Percentiles rank a stretch among this genome's conserved stretches.
Conservation (phyloP, 2,329 filamentous ascomycete species). For the Exophiala viscosa region DNA sequence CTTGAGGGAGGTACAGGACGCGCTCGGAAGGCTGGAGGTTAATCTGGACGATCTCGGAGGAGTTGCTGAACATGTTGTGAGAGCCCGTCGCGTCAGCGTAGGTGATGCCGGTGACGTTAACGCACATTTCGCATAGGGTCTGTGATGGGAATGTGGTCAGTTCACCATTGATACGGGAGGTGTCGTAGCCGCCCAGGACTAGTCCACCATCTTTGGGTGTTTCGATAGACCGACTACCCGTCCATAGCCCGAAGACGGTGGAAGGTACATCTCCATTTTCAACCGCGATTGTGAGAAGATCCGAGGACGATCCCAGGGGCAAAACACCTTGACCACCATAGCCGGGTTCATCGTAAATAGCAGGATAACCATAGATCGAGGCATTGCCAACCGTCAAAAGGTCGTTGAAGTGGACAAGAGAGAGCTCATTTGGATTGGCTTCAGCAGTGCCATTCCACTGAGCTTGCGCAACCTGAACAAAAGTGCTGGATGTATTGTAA, state of each 20-base stretch:
- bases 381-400: slow-evolving; percentile 20
- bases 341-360: slow-evolving; percentile 23
- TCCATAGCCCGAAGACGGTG: slow-evolving; percentile 22
- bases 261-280: slow-evolving; percentile 19
- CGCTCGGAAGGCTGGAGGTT: slow-evolving; percentile 22
- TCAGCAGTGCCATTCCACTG: slow-evolving; percentile 23
- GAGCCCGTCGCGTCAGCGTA: slow-evolving; percentile 14
- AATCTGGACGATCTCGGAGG: slow-evolving; percentile 17
- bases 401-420: slow-evolving; percentile 26
- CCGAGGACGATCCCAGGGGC: slow-evolving; percentile 20
- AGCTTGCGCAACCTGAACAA: slow-evolving; percentile 15
- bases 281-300: slow-evolving; percentile 20
- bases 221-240: slow-evolving; percentile 22
- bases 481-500: slow-evolving; percentile 15
- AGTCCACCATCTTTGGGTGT: slow-evolving; percentile 21
- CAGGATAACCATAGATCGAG: slow-evolving; percentile 18
- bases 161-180: slow-evolving; percentile 18
- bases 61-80: slow-evolving; percentile 19
- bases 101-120: slow-evolving; percentile 17
- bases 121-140: slow-evolving; percentile 22
- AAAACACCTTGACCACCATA: slow-evolving; percentile 24
- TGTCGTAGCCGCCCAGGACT: slow-evolving; percentile 27
- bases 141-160: slow-evolving; percentile 16
- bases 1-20: slow-evolving; percentile 20
- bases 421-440: slow-evolving; percentile 9